A percentile compares a stretch with the other conserved stretches of the same genome.
phyloP scores from a whole-genome alignment of 441 rosid genomes.

The Mallotus repandus region DNA sequence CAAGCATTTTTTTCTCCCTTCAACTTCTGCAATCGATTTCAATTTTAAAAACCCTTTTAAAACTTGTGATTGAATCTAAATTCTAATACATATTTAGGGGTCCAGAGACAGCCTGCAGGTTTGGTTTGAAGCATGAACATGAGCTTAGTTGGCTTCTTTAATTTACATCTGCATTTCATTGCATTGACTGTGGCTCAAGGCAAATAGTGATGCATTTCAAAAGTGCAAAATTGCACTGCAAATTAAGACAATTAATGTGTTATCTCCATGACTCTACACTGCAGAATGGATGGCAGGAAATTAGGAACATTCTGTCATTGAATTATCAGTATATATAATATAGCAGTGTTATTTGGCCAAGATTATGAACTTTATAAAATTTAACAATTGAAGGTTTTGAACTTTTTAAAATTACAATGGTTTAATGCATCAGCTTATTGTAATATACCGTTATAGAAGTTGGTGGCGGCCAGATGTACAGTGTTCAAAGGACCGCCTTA shows the following conservation, averaged over 20 bases:
- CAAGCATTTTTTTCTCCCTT: no score
- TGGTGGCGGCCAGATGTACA: no score
- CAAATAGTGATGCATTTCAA: background rate
- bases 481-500: no score
- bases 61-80: background rate
- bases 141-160: constrained; percentile 7
- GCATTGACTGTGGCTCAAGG: background rate
- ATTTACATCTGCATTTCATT: no score
- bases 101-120: no score
- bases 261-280: no score
- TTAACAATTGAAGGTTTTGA: no score
- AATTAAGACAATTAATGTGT: no score
- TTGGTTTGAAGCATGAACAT: constrained; percentile 29
- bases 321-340: background rate
- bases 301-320: background rate
- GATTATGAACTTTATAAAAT: background rate
- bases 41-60: background rate
- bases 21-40: background rate
- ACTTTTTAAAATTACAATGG: no score
- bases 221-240: no score
- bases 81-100: background rate
- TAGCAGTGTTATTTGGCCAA: background rate
- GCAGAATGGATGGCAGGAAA: background rate
- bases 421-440: no score
- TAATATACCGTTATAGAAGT: no score